These are phyloP conservation scores for Massarina eburnea DNA, from an alignment of 2,329 filamentous ascomycete genomes.

Conservation along the genomic window DNA sequence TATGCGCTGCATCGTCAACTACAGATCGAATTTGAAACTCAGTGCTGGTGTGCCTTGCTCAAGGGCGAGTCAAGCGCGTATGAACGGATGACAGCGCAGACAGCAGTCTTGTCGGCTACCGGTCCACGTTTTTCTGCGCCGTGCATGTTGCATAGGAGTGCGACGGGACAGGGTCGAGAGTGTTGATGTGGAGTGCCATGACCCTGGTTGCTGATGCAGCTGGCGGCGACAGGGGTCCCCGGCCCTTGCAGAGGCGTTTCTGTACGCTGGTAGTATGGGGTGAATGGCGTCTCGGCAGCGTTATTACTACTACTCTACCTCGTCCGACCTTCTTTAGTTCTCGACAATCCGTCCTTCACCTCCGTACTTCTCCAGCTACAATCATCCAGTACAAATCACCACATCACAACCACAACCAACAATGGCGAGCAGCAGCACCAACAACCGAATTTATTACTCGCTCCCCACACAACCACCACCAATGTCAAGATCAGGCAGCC, in stretches of 20 bases:
- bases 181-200: constrained; percentile 34
- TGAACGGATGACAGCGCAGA: constrained; percentile 44
- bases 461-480: constrained; percentile 40
- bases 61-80: constrained; percentile 37
- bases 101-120: constrained; percentile 33
- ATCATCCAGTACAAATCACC: not conserved
- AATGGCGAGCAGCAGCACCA: constrained; percentile 38
- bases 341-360: constrained; percentile 6
- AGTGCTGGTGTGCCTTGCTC: constrained; percentile 25
- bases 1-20: constrained; percentile 26
- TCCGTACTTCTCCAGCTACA: constrained; percentile 2
- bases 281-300: constrained; percentile 41
- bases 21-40: constrained; percentile 29
- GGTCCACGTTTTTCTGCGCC: constrained; percentile 42
- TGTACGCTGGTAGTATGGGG: constrained; percentile 39
- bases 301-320: constrained; percentile 30
- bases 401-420: constrained; percentile 16
- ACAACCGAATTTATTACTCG: constrained; percentile 41
- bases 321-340: constrained; percentile 8
- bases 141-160: constrained; percentile 31
- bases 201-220: constrained; percentile 40
- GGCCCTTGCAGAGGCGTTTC: no score
- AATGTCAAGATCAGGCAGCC: constrained; percentile 39
- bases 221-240: constrained; percentile 31
- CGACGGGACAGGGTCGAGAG: constrained; percentile 26